Conservation (phyloP, 2,329 filamentous ascomycete species). For the Mariannaea elegans region DNA sequence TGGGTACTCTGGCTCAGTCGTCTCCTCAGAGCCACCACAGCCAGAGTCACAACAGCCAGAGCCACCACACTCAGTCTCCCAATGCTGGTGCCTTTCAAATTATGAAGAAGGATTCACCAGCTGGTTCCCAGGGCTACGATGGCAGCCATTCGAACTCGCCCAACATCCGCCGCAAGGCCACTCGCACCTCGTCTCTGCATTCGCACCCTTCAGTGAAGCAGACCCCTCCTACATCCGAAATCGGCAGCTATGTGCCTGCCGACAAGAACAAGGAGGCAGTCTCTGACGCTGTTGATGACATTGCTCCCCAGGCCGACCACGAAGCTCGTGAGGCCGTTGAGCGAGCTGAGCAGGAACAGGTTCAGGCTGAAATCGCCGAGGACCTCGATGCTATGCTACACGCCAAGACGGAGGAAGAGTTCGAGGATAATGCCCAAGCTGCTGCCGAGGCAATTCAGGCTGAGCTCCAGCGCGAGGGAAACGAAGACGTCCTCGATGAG, state of each 20-base stretch:
- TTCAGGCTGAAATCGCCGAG: conserved; percentile 54
- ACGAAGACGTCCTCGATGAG: conserved; percentile 62
- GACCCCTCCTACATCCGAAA: conserved; percentile 44
- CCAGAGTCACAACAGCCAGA: conserved; percentile 49
- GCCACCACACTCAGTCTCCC: conserved; percentile 38
- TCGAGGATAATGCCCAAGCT: conserved; percentile 57
- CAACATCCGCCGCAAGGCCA: conserved; percentile 50
- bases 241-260: conserved; percentile 39
- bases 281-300: conserved; percentile 72
- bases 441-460: conserved; percentile 60
- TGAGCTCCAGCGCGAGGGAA: conserved; percentile 64
- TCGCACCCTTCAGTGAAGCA: conserved; percentile 41
- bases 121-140: conserved; percentile 49
- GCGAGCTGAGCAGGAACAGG: conserved; percentile 60
- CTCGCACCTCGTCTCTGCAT: conserved; percentile 47
- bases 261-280: conserved; percentile 77
- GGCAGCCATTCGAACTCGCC: conserved; percentile 56
- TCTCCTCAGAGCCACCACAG: conserved; percentile 50
- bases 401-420: conserved; percentile 62
- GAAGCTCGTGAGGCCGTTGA: conserved; percentile 73
- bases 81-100: conserved; percentile 54
- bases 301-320: conserved; percentile 63
- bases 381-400: conserved; percentile 60
- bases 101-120: conserved; percentile 60
- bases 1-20: conserved; percentile 48